phyloP scores from a whole-genome alignment of 371 early-diverging fungal genomes.

The Mucor sp. region DNA sequence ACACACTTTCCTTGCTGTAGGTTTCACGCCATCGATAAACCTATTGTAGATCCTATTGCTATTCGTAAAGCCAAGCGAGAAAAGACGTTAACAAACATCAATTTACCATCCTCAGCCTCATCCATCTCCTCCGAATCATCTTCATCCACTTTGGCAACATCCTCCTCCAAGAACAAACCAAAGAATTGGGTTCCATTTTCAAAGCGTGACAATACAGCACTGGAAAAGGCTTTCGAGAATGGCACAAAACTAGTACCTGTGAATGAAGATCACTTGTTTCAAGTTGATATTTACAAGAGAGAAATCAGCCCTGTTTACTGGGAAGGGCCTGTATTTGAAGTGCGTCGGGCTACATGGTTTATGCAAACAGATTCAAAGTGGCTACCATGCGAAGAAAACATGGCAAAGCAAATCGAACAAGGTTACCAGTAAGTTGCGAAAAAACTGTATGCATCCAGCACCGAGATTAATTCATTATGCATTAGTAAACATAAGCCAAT shows the following conservation, averaged over 20 bases:
- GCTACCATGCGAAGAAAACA: constrained; percentile 81
- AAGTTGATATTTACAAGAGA: constrained; percentile 72
- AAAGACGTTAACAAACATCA: background rate
- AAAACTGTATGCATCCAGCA: background rate
- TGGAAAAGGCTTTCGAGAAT: constrained; percentile 56
- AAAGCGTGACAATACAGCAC: constrained; percentile 56
- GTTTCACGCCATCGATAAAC: constrained; percentile 35
- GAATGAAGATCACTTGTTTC: constrained; percentile 79
- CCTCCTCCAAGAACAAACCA: background rate
- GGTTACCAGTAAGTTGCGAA: constrained; percentile 66
- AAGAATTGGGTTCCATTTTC: constrained; percentile 66
- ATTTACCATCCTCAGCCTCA: background rate
- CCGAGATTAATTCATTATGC: background rate
- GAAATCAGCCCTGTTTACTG: constrained; percentile 82
- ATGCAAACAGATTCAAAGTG: constrained; percentile 62
- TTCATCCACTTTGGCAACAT: background rate
- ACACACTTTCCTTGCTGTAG: background rate
- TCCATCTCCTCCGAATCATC: background rate
- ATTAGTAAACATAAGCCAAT: constrained; percentile 37
- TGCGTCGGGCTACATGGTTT: constrained; percentile 86
- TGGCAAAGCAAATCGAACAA: constrained; percentile 79
- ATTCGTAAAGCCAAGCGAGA: constrained; percentile 21
- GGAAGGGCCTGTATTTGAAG: constrained; percentile 80
- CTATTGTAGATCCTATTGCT: constrained; percentile 31
- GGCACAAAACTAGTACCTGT: constrained; percentile 38